Percentiles rank a stretch among this genome's conserved stretches.
phyloP scores from a whole-genome alignment of 176 grass and related monocot species.

The Lolium multiflorum region DNA sequence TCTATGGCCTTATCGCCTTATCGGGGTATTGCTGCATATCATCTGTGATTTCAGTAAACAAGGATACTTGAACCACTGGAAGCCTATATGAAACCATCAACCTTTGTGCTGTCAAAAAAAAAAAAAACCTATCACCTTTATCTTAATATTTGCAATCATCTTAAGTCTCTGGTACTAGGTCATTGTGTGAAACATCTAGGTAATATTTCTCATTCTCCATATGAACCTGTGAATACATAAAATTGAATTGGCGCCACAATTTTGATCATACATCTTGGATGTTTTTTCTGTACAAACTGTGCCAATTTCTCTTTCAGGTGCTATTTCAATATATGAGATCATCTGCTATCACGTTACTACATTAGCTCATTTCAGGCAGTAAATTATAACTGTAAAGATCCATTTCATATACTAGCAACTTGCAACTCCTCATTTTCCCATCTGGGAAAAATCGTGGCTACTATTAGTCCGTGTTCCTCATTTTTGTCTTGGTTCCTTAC shows the following conservation, averaged over 20 bases:
- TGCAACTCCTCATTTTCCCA: slow-evolving; percentile 2
- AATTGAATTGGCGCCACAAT: not conserved
- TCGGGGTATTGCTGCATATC: not conserved
- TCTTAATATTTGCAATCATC: slow-evolving; percentile 5
- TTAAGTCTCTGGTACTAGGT: not conserved
- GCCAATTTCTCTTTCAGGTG: not conserved
- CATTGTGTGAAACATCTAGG: not conserved
- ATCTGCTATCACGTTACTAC: not conserved
- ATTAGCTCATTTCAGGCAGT: slow-evolving; percentile 2
- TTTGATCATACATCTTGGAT: slow-evolving; percentile 16
- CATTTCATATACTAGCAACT: not conserved
- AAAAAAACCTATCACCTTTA: not conserved
- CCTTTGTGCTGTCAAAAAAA: not conserved
- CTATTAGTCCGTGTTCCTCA: not conserved
- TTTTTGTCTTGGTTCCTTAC: slow-evolving; percentile 5
- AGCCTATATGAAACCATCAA: slow-evolving; percentile 14
- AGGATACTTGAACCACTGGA: not conserved
- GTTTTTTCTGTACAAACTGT: not conserved
- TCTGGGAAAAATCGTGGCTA: slow-evolving; percentile 6
- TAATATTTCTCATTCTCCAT: not conserved
- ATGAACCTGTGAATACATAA: not conserved
- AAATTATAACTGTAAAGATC: not conserved
- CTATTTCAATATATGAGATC: slow-evolving; percentile 1
- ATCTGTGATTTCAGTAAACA: not conserved
- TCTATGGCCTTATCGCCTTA: slow-evolving; percentile 14